Evolutionary conservation across 352 stramenopile species (phyloP).

Genomic region (Globisporangium recalcitrans): DNA sequence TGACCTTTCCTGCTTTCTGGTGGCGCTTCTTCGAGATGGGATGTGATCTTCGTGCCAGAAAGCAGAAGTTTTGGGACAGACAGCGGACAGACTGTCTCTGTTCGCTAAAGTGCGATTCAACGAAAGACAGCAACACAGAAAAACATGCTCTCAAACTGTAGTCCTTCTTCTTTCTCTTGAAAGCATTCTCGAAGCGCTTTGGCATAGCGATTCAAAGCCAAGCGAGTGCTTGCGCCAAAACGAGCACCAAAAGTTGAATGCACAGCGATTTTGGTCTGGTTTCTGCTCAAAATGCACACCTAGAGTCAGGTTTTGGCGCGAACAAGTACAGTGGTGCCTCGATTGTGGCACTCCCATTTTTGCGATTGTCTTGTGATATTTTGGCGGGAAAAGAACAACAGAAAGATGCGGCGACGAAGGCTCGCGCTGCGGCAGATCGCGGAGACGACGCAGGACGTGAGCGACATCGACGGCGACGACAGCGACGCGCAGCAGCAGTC

Average conservation of each 20-base stretch:
- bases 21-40: slow-evolving; percentile 14
- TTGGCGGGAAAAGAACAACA: neutral
- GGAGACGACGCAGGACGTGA: slow-evolving; percentile 17
- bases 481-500: slow-evolving; percentile 3
- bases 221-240: neutral
- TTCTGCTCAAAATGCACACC: neutral
- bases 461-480: slow-evolving; percentile 17
- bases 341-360: neutral
- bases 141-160: neutral
- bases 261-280: too few species aligned
- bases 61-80: neutral
- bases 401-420: slow-evolving; percentile 19
- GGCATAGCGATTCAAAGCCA: neutral
- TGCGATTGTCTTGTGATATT: neutral
- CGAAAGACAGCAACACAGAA: neutral
- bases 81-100: neutral
- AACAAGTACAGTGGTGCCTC: neutral
- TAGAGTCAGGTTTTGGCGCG: neutral
- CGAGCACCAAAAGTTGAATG: too few species aligned
- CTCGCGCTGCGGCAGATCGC: slow-evolving; percentile 25
- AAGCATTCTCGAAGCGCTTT: neutral
- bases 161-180: neutral
- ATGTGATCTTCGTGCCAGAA: slow-evolving; percentile 10
- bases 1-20: neutral
- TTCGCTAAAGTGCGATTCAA: slow-evolving; percentile 2